Percentiles rank a stretch among this genome's conserved stretches.
Conservation (phyloP, 1,284 basidiomycete species). For the Mrakiaceae sp. region DNA sequence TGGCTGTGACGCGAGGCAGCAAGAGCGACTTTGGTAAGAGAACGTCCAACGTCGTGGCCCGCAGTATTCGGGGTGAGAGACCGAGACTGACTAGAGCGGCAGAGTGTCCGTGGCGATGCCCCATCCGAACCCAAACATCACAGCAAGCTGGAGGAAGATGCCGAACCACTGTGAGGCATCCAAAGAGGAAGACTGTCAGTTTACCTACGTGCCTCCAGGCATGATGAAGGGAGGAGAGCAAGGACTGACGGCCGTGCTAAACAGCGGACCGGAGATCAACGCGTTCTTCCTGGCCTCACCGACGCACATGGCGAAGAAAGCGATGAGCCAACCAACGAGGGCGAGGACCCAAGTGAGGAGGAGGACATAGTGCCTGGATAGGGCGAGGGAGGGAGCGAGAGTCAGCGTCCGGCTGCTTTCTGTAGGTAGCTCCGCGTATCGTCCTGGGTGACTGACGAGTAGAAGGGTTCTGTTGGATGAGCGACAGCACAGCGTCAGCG, state of each 20-base stretch:
- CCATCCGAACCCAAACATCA: slow-evolving; percentile 18
- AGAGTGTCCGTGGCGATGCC: slow-evolving; percentile 28
- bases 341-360: slow-evolving; percentile 73
- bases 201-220: slow-evolving; percentile 50
- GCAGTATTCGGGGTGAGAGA: too few species aligned
- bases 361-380: slow-evolving; percentile 68
- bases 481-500: too few species aligned
- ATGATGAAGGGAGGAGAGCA: slow-evolving; percentile 16
- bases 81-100: slow-evolving; percentile 19
- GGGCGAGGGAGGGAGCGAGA: too few species aligned
- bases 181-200: not conserved
- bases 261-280: slow-evolving; percentile 9
- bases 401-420: too few species aligned
- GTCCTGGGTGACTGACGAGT: too few species aligned
- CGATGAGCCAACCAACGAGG: slow-evolving; percentile 80
- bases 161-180: slow-evolving; percentile 19
- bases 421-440: too few species aligned
- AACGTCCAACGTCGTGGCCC: too few species aligned
- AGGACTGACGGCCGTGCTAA: slow-evolving; percentile 1
- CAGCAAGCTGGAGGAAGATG: slow-evolving; percentile 27
- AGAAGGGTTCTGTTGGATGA: too few species aligned
- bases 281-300: slow-evolving; percentile 17
- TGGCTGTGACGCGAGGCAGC: slow-evolving; percentile 13
- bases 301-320: slow-evolving; percentile 66
- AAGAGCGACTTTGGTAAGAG: too few species aligned